phyloP scores from a whole-genome alignment of 2,329 filamentous ascomycete species.

The Exophiala calicioides region DNA sequence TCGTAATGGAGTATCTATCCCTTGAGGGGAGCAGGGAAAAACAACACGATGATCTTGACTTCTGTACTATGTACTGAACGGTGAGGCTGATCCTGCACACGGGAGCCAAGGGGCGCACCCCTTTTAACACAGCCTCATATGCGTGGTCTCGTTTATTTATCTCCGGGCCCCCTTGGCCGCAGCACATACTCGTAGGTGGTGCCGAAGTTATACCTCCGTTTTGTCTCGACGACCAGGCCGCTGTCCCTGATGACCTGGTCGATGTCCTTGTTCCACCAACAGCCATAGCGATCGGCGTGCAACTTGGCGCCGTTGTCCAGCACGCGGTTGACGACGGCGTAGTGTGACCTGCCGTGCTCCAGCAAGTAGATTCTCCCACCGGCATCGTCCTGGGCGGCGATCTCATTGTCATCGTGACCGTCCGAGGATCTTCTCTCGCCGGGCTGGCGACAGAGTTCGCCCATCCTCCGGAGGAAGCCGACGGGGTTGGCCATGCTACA shows the following conservation, averaged over 20 bases:
- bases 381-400: constrained; percentile 36
- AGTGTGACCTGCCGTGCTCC: constrained; percentile 52
- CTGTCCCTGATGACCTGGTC: constrained; percentile 49
- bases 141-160: background rate
- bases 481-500: constrained; percentile 43
- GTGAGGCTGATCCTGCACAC: too few species aligned
- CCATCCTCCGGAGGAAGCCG: constrained; percentile 24
- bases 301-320: constrained; percentile 49
- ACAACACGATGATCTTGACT: too few species aligned
- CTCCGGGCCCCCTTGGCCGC: constrained; percentile 14
- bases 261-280: constrained; percentile 57
- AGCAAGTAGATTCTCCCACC: constrained; percentile 48
- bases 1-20: too few species aligned
- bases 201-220: constrained; percentile 48
- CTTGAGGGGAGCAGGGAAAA: too few species aligned
- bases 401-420: constrained; percentile 41
- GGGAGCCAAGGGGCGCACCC: too few species aligned
- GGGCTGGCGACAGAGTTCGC: constrained; percentile 28
- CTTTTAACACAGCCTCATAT: too few species aligned
- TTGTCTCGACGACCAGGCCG: constrained; percentile 50
- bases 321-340: constrained; percentile 49
- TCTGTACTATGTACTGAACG: too few species aligned
- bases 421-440: constrained; percentile 20
- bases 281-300: constrained; percentile 53
- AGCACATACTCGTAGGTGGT: constrained; percentile 47